phyloP scores from a whole-genome alignment of 768 basidiomycete genomes.

The Mycena olivaceomarginata region DNA sequence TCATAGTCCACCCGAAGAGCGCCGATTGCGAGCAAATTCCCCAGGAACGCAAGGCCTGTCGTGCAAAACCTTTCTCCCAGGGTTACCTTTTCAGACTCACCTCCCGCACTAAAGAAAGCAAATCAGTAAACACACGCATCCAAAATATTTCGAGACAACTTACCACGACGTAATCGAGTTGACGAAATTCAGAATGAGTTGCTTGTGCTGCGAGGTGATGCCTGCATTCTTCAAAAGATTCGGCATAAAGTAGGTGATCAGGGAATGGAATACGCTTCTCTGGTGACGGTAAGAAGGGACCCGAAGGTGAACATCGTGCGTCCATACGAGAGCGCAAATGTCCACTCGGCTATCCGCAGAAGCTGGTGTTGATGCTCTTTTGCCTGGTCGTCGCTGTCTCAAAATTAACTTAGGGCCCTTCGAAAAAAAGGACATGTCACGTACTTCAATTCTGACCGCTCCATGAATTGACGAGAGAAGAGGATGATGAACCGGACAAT shows the following conservation, averaged over 20 bases:
- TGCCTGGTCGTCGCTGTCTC: no score
- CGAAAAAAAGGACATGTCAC: no score
- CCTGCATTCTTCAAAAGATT: constrained; percentile 65
- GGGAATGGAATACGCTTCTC: no score
- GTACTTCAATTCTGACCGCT: no score
- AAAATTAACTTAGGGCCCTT: no score
- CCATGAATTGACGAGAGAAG: no score
- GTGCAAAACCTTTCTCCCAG: constrained; percentile 53
- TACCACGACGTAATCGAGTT: constrained; percentile 71
- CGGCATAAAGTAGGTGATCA: constrained; percentile 71
- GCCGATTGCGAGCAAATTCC: constrained; percentile 64
- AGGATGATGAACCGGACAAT: no score
- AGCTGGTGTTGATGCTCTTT: no score
- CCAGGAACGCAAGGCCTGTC: constrained; percentile 72
- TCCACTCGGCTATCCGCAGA: no score
- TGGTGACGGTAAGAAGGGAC: no score
- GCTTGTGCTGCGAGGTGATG: constrained; percentile 62
- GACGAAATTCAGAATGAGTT: constrained; percentile 69
- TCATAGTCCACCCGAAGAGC: constrained; percentile 65
- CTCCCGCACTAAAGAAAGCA: constrained; percentile 37
- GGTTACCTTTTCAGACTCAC: constrained; percentile 46
- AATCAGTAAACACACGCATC: neutral
- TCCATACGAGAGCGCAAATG: no score
- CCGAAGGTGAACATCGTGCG: no score
- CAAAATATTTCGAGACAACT: constrained; percentile 32